phyloP scores from a whole-genome alignment of 2,329 filamentous ascomycete species.

The Phialocephala sp. region DNA sequence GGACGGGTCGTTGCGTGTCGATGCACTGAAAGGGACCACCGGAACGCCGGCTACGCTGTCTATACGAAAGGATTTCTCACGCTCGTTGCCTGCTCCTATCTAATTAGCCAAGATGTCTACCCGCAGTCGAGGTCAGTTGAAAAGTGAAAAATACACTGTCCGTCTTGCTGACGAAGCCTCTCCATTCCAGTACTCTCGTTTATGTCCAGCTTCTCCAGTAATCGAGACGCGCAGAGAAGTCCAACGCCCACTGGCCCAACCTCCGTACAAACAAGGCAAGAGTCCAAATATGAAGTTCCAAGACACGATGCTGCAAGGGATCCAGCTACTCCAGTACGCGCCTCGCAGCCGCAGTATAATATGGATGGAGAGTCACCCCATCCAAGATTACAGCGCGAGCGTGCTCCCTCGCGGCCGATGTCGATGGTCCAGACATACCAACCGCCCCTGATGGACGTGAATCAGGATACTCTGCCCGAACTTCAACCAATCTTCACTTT shows the following conservation, averaged over 20 bases:
- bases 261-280: slow-evolving; percentile 29
- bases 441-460: slow-evolving; percentile 84
- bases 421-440: slow-evolving; percentile 89
- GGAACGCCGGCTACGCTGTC: slow-evolving; percentile 34
- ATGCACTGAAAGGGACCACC: slow-evolving; percentile 23
- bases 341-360: slow-evolving; percentile 25
- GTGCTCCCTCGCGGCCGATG: slow-evolving; percentile 67
- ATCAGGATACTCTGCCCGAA: slow-evolving; percentile 86
- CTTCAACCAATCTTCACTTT: slow-evolving; percentile 92
- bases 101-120: slow-evolving; percentile 40
- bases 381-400: slow-evolving; percentile 46
- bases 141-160: not conserved
- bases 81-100: slow-evolving; percentile 27
- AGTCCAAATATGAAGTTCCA: slow-evolving; percentile 32
- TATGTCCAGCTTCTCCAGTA: slow-evolving; percentile 77
- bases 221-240: slow-evolving; percentile 40
- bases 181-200: slow-evolving; percentile 76
- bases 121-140: slow-evolving; percentile 43
- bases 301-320: slow-evolving; percentile 47
- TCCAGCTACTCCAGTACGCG: slow-evolving; percentile 9
- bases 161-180: slow-evolving; percentile 31
- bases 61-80: slow-evolving; percentile 19
- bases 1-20: slow-evolving; percentile 19
- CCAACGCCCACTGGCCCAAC: slow-evolving; percentile 39
- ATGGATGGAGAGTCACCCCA: slow-evolving; percentile 33